Percentiles rank a stretch among this genome's conserved stretches.
phyloP scores from a whole-genome alignment of 2,329 filamentous ascomycete species.

The Mycosphaerella sp. region DNA sequence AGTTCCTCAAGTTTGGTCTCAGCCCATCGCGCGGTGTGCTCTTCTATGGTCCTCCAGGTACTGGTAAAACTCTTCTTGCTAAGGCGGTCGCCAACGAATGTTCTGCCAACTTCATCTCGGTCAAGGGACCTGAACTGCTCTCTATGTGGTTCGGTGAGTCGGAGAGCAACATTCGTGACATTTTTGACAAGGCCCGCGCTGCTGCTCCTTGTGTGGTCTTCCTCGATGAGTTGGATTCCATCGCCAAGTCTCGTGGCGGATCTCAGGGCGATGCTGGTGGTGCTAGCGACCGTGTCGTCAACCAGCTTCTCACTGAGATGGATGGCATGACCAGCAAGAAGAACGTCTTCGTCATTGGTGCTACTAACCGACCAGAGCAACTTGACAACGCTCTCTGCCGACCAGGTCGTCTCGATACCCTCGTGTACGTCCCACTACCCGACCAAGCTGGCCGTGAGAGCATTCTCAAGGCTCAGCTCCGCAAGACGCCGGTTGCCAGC shows the following conservation, averaged over 20 bases:
- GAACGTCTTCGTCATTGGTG: constrained; percentile 99
- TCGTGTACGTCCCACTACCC: constrained; percentile 96
- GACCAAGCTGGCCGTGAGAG: constrained; percentile 82
- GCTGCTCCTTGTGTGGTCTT: constrained; percentile 98
- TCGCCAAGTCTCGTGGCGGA: constrained; percentile 98
- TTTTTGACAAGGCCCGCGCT: constrained; percentile 98
- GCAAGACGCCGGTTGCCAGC: constrained; percentile 86
- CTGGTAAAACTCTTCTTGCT: constrained; percentile 99
- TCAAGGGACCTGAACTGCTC: constrained; percentile 96
- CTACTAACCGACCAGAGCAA: constrained; percentile 97
- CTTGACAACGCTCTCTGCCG: constrained; percentile 96
- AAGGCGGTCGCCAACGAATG: constrained; percentile 99
- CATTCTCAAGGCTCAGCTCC: constrained; percentile 92
- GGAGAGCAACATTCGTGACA: constrained; percentile 99
- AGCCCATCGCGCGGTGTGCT: constrained; percentile 96
- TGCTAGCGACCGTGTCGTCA: constrained; percentile 98
- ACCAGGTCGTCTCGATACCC: constrained; percentile 95
- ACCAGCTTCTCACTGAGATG: constrained; percentile 99
- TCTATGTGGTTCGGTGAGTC: constrained; percentile 99
- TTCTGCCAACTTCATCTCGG: constrained; percentile 98
- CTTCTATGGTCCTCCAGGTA: constrained; percentile 98
- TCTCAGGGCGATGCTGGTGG: constrained; percentile 93
- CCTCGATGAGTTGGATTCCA: constrained; percentile 96
- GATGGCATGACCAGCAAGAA: constrained; percentile 99
- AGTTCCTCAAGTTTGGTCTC: constrained; percentile 99